Base-by-base conservation (phyloP, 192 early-diverging fungal species). In the Coemansia sp. region DNA sequence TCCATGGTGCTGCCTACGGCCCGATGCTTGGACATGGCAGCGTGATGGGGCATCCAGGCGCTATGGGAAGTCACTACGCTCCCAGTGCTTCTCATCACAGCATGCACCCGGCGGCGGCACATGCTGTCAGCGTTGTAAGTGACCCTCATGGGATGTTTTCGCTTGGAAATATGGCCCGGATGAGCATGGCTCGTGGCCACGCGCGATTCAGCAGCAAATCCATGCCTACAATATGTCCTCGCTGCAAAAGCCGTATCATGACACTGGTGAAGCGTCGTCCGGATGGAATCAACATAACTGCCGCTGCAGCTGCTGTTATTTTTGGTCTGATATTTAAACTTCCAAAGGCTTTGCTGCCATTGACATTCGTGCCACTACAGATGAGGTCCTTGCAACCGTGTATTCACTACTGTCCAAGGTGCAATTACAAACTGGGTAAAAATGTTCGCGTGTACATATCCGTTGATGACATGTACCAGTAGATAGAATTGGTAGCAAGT, bases 391-490 rank as follows among this genome's bases (percentile, higher is more conserved):
- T 77, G 52, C 58, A 77, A 13, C 57, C 65, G 4, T 59, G 58
- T 34, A 41, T 67, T 13, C 74, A 77, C 38, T 71, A 68, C 58
- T 77, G 74, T 23, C 68, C 75, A 1, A 50, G 22, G 15, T 78
- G 75, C 62, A 71, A 72, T 25, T 78, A 60, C 65, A 78, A 78
- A 37, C 30, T 78, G 22, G 75, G 75, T 14, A 78, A 72, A 50
- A 71, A 78, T 53, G 62, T 78, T 44, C 66, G 57, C 27, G 59
- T 78, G 27, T 40, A 53, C 13, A 64, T 77, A 11, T 65, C 75
- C 5, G 30, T 54, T 13, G 52, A 54, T 9, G 52, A 29, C 20
- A 25, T 30, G 22, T 9, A 25, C 23, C 22, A 48, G 7, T 25
- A 48, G 23, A 6, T 6, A 48, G 5, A 48, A 11, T 25, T 8